Evolutionary conservation across 352 stramenopile species (phyloP).

Genomic region (Phytophthora podocarpi): DNA sequence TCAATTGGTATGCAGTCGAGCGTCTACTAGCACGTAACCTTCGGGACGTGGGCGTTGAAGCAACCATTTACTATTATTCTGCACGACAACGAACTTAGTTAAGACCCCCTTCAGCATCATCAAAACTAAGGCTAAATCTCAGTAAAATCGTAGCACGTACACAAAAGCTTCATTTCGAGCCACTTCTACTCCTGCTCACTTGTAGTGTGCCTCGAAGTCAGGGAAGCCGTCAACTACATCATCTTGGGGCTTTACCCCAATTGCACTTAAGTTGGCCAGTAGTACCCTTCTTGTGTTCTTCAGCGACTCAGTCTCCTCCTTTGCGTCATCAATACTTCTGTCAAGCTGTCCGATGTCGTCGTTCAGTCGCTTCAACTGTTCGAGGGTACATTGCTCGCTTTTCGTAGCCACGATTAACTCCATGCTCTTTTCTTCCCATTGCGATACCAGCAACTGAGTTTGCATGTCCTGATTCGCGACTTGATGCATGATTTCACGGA

Average conservation of each 20-base stretch:
- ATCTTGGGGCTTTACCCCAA: constrained; percentile 55
- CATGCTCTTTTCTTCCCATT: constrained; percentile 35
- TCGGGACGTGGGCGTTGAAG: constrained; percentile 51
- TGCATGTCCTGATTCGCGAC: constrained; percentile 47
- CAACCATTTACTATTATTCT: constrained; percentile 80
- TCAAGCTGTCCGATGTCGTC: constrained; percentile 58
- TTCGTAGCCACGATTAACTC: constrained; percentile 12
- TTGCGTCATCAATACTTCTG: constrained; percentile 45
- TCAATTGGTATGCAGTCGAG: constrained; percentile 87
- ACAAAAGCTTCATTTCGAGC: too few relatives aligned
- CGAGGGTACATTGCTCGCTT: not conserved
- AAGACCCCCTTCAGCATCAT: too few relatives aligned
- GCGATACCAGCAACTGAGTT: constrained; percentile 16
- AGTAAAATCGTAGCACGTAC: not conserved
- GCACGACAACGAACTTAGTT: constrained; percentile 14
- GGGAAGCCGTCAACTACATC: constrained; percentile 56
- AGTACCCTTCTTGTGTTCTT: constrained; percentile 47
- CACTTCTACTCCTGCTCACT: too few relatives aligned
- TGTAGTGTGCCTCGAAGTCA: constrained; percentile 49
- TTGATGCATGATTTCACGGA: constrained; percentile 71
- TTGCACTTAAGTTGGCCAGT: constrained; percentile 58
- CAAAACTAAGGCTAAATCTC: too few relatives aligned
- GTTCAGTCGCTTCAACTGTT: constrained; percentile 20
- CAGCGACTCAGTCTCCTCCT: constrained; percentile 46
- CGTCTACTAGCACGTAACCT: constrained; percentile 70